phyloP scores from a whole-genome alignment of 192 early-diverging fungal species.

The Linderina pennispora region DNA sequence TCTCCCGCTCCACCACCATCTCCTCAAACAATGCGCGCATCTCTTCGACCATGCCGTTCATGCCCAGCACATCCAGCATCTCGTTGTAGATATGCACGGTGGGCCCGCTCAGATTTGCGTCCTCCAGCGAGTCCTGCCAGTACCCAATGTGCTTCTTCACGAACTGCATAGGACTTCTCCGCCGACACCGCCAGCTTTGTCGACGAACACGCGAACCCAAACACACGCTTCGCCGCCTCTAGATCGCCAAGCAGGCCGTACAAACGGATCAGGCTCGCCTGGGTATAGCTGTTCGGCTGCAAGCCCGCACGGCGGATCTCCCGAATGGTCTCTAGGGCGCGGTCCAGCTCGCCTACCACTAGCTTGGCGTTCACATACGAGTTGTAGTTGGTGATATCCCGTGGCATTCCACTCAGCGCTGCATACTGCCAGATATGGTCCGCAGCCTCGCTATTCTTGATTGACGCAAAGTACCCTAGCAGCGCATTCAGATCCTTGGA shows the following conservation, averaged over 20 bases:
- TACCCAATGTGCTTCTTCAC: slow-evolving; percentile 2
- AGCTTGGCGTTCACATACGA: slow-evolving; percentile 15
- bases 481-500: slow-evolving; percentile 1
- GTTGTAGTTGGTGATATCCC: slow-evolving; percentile 25
- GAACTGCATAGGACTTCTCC: too few relatives aligned
- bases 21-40: slow-evolving; percentile 16
- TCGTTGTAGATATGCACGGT: slow-evolving; percentile 9
- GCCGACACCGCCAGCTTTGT: not conserved
- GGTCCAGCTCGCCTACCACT: slow-evolving; percentile 1
- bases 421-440: slow-evolving; percentile 30
- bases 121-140: slow-evolving; percentile 9
- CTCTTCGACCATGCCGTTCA: slow-evolving; percentile 37
- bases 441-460: slow-evolving; percentile 2
- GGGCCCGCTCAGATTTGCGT: not conserved
- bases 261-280: slow-evolving; percentile 7
- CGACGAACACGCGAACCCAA: slow-evolving; percentile 6
- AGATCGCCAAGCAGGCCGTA: slow-evolving; percentile 27
- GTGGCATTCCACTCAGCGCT: slow-evolving; percentile 13
- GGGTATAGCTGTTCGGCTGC: slow-evolving; percentile 15
- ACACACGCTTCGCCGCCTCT: slow-evolving; percentile 11
- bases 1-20: slow-evolving; percentile 4
- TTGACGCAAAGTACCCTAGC: slow-evolving; percentile 8
- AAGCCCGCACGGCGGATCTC: slow-evolving; percentile 15
- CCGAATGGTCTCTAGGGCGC: slow-evolving; percentile 10
- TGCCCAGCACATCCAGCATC: slow-evolving; percentile 36